A percentile compares a stretch with the other conserved stretches of the same genome.
These are phyloP conservation scores for Diplogelasinospora grovesii DNA, from an alignment of 495 filamentous ascomycete species.

Conservation along the genomic window DNA sequence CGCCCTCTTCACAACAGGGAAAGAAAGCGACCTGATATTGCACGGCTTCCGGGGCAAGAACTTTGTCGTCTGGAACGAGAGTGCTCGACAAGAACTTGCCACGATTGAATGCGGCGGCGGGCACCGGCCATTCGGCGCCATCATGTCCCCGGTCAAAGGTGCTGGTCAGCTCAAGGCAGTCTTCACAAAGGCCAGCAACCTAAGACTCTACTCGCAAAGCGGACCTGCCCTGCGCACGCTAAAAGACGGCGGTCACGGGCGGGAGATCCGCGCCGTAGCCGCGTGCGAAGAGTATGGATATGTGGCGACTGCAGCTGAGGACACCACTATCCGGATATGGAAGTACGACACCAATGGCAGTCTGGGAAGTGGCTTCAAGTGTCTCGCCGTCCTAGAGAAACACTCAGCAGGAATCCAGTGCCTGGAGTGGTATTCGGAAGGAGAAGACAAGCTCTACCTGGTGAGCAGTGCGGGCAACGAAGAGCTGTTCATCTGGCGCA, in stretches of 20 bases:
- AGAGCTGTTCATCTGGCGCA: conserved; percentile 80
- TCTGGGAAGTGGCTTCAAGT: conserved; percentile 28
- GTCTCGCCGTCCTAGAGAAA: conserved; percentile 56
- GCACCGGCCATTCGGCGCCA: conserved; percentile 65
- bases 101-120: conserved; percentile 74
- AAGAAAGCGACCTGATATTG: conserved; percentile 50
- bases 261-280: conserved; percentile 80
- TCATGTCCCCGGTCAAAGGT: conserved; percentile 30
- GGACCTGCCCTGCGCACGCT: conserved; percentile 46
- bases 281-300: conserved; percentile 35
- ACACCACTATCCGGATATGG: conserved; percentile 76
- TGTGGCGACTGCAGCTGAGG: conserved; percentile 83
- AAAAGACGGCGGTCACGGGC: conserved; percentile 67
- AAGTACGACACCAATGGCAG: conserved; percentile 14
- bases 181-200: conserved; percentile 49
- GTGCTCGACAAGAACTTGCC: conserved; percentile 55
- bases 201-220: conserved; percentile 46
- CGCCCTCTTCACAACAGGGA: conserved; percentile 45
- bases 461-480: conserved; percentile 82
- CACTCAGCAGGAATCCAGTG: conserved; percentile 82
- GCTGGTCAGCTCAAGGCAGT: conserved; percentile 37
- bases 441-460: conserved; percentile 57
- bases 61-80: conserved; percentile 77
- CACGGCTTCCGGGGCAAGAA: conserved; percentile 73
- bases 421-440: conserved; percentile 71